phyloP scores from a whole-genome alignment of 371 early-diverging fungal genomes.

The Mucor velutinosus region DNA sequence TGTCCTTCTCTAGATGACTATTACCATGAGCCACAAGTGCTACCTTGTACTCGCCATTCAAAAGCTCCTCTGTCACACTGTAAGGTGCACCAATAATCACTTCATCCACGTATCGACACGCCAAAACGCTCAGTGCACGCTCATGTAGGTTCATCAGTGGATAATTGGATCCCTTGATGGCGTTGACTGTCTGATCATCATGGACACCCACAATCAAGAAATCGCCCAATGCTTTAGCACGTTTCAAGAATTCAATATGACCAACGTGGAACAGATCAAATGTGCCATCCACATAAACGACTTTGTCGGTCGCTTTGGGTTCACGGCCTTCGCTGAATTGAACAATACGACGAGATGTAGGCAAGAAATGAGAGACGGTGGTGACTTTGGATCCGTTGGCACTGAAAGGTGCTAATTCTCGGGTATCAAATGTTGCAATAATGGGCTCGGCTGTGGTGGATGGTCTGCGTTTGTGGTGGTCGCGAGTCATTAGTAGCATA shows the following conservation, averaged over 20 bases:
- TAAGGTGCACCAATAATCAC: constrained; percentile 90
- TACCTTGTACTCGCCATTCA: constrained; percentile 80
- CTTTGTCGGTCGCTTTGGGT: constrained; percentile 63
- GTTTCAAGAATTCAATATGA: constrained; percentile 91
- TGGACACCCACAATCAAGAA: constrained; percentile 94
- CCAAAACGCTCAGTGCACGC: constrained; percentile 85
- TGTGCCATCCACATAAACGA: constrained; percentile 95
- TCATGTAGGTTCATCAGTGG: constrained; percentile 96
- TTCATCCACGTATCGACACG: constrained; percentile 90
- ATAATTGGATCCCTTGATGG: constrained; percentile 83
- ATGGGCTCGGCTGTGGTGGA: constrained; percentile 5
- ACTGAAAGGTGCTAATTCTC: constrained; percentile 14
- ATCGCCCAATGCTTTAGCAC: constrained; percentile 85
- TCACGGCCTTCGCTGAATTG: constrained; percentile 87
- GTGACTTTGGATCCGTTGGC: constrained; percentile 6
- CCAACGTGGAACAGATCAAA: constrained; percentile 98
- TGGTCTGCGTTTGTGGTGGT: constrained; percentile 69
- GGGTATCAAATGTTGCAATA: constrained; percentile 9
- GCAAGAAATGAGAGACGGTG: constrained; percentile 81
- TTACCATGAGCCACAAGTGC: constrained; percentile 80
- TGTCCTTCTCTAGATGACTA: constrained; percentile 61
- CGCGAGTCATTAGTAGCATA: constrained; percentile 90
- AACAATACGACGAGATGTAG: constrained; percentile 83
- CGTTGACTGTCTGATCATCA: constrained; percentile 89
- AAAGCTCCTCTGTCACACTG: constrained; percentile 81